Evolutionary conservation across 345 rosid species (phyloP).

Genomic region (Melaleuca alternifolia): DNA sequence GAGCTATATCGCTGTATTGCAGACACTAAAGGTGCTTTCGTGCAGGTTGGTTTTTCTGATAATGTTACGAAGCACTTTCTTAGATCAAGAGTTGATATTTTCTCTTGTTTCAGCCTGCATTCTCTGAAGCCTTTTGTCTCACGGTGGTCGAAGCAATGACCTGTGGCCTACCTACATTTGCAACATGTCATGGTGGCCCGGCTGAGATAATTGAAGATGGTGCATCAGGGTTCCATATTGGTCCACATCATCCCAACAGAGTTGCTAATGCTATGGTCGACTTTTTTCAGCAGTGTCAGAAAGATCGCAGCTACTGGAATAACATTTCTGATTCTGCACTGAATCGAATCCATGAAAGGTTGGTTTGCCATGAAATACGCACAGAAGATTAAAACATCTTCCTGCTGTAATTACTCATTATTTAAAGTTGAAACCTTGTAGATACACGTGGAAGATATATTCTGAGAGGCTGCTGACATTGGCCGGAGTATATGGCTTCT

Average conservation of each 20-base stretch:
- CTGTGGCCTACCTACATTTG: conserved; percentile 48
- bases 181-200: conserved; percentile 52
- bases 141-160: conserved; percentile 52
- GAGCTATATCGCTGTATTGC: conserved; percentile 52
- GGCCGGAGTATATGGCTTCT: too few species aligned
- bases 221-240: conserved; percentile 45
- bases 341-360: conserved; percentile 41
- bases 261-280: conserved; percentile 19
- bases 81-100: not conserved
- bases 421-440: conserved; percentile 1
- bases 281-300: conserved; percentile 27
- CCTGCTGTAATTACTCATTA: too few species aligned
- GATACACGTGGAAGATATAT: conserved; percentile 56
- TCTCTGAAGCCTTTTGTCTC: conserved; percentile 53
- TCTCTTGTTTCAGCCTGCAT: conserved; percentile 25
- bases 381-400: too few species aligned
- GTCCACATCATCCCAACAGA: conserved; percentile 39
- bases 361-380: not conserved
- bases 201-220: conserved; percentile 45
- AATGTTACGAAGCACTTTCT: not conserved
- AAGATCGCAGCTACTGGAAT: conserved; percentile 29
- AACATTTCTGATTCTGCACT: conserved; percentile 37
- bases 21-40: conserved; percentile 38
- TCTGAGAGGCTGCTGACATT: conserved; percentile 43
- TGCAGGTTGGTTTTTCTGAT: conserved; percentile 14